Percentiles rank a stretch among this genome's conserved stretches.
These are phyloP conservation scores for Pichia gijzeniarum DNA, from an alignment of 805 yeast genomes.

Conservation along the genomic window DNA sequence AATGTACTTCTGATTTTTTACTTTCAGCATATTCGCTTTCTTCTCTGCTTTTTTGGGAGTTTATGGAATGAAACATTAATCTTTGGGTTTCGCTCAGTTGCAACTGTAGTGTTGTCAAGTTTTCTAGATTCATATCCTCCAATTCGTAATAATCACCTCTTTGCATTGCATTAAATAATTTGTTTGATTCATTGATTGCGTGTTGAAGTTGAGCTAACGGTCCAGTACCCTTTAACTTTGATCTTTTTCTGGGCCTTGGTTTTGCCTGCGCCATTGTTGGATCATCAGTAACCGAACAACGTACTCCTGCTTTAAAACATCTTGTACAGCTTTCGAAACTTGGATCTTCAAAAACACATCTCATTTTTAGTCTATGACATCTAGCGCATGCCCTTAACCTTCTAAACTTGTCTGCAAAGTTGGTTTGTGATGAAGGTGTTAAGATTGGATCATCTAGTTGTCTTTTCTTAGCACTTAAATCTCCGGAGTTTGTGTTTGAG, in stretches of 20 bases:
- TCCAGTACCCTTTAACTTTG: slow-evolving; percentile 23
- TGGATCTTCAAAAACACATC: slow-evolving; percentile 46
- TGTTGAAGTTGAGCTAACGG: slow-evolving; percentile 24
- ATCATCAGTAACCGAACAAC: slow-evolving; percentile 45
- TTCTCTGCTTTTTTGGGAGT: slow-evolving; percentile 3
- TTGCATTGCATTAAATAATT: slow-evolving; percentile 21
- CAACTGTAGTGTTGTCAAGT: slow-evolving; percentile 22
- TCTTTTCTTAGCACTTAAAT: slow-evolving; percentile 1
- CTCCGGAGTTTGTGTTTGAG: not conserved
- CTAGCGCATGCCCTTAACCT: slow-evolving; percentile 49
- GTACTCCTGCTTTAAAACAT: slow-evolving; percentile 38
- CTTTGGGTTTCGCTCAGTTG: slow-evolving; percentile 30
- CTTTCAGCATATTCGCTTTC: not conserved
- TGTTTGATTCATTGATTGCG: slow-evolving; percentile 23
- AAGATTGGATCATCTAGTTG: not conserved
- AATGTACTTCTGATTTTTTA: not conserved
- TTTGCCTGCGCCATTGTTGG: slow-evolving; percentile 40
- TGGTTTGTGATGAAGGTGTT: slow-evolving; percentile 9
- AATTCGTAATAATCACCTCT: slow-evolving; percentile 10
- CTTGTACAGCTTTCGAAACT: slow-evolving; percentile 37
- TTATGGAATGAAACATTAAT: slow-evolving; percentile 24
- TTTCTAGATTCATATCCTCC: slow-evolving; percentile 19
- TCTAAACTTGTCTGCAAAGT: slow-evolving; percentile 41
- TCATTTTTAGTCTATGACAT: slow-evolving; percentile 47
- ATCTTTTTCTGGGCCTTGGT: slow-evolving; percentile 30